A percentile compares a stretch with the other conserved stretches of the same genome.
Conservation (phyloP, 2,329 filamentous ascomycete species). For the Mycosphaerella sp. region DNA sequence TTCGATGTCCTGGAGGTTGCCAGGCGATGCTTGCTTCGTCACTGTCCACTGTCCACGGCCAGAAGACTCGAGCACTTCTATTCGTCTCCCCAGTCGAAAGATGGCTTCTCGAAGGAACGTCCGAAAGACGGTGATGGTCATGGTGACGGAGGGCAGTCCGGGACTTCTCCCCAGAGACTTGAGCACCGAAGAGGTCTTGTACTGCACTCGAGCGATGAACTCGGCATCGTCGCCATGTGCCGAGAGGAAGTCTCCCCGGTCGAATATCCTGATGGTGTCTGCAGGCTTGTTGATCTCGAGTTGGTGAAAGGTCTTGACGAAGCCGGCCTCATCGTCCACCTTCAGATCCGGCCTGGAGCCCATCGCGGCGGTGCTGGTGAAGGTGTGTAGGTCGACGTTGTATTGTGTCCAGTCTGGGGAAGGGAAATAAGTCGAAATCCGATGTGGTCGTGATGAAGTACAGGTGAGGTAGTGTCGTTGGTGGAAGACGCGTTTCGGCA, state of each 20-base stretch:
- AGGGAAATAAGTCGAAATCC: background rate
- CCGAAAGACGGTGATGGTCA: conserved; percentile 90
- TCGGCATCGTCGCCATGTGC: conserved; percentile 81
- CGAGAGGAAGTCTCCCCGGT: conserved; percentile 91
- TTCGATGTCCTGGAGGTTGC: conserved; percentile 94
- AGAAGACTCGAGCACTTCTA: conserved; percentile 80
- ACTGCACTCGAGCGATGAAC: conserved; percentile 77
- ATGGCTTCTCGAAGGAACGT: conserved; percentile 93
- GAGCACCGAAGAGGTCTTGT: conserved; percentile 95
- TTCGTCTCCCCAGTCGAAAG: conserved; percentile 79
- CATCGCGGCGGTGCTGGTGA: conserved; percentile 34
- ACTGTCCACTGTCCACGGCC: conserved; percentile 89
- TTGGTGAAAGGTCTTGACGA: conserved; percentile 94
- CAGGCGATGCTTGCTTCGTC: conserved; percentile 76
- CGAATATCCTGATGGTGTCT: conserved; percentile 84
- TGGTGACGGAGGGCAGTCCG: conserved; percentile 87
- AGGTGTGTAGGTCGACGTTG: background rate
- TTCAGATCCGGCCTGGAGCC: conserved; percentile 53
- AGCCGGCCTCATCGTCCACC: conserved; percentile 93
- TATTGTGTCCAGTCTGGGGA: background rate
- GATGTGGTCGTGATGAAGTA: background rate
- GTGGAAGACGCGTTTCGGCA: background rate
- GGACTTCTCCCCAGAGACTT: conserved; percentile 79
- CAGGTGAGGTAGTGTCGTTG: background rate
- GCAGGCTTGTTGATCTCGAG: conserved; percentile 64